phyloP scores from a whole-genome alignment of 176 grass and related monocot genomes.

The Calamus simplicifolius region DNA sequence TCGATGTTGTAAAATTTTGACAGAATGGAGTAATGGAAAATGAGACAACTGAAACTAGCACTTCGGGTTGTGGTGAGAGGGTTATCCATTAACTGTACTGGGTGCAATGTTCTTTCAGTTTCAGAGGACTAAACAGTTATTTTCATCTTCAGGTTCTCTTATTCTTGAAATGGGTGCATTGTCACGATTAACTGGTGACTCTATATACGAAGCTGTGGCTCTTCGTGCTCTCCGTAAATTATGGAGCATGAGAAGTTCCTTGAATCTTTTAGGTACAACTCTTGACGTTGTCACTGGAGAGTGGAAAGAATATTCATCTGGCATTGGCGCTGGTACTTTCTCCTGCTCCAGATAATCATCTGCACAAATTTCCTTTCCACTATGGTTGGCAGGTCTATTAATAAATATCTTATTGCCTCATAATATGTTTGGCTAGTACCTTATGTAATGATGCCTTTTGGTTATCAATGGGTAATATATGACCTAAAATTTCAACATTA shows the following conservation, averaged over 20 bases:
- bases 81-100: conserved; percentile 9
- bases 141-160: conserved; percentile 54
- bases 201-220: conserved; percentile 83
- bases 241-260: conserved; percentile 97
- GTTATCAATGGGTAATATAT: not conserved
- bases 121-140: conserved; percentile 20
- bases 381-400: not conserved
- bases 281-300: conserved; percentile 84
- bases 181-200: conserved; percentile 80
- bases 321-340: conserved; percentile 90
- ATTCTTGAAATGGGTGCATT: conserved; percentile 98
- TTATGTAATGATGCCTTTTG: not conserved
- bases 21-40: conserved; percentile 90
- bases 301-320: conserved; percentile 94
- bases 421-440: not conserved
- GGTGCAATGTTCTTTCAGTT: conserved; percentile 10
- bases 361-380: not conserved
- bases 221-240: conserved; percentile 85
- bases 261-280: conserved; percentile 91
- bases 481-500: not conserved
- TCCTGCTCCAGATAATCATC: conserved; percentile 11
- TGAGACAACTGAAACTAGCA: conserved; percentile 97
- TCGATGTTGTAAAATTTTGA: conserved; percentile 10
- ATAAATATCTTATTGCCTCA: not conserved
- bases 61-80: conserved; percentile 88